Conservation (phyloP, 1,284 basidiomycete genomes). For the Leccinum cinnamomeum region DNA sequence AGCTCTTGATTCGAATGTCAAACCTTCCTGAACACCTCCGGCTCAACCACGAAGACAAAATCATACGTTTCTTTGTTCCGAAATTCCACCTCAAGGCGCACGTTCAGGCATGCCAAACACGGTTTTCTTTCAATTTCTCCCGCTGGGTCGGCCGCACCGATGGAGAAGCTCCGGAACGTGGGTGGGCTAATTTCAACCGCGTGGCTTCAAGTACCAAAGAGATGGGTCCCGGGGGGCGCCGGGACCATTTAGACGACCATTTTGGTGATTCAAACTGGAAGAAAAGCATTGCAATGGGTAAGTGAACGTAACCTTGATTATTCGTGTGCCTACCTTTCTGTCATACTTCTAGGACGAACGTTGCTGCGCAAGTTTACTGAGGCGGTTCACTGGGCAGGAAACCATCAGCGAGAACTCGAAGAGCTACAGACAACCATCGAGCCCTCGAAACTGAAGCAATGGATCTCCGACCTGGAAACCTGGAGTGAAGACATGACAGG, state of each 20-base stretch:
- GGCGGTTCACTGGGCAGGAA: not conserved
- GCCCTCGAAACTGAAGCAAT: not conserved
- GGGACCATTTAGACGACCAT: not conserved
- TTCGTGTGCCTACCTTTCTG: too few relatives aligned
- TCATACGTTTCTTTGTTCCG: not conserved
- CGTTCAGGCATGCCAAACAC: not conserved
- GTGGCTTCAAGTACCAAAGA: not conserved
- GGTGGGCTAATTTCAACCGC: not conserved
- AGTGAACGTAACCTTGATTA: too few relatives aligned
- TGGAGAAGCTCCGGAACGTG: not conserved
- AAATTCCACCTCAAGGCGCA: not conserved
- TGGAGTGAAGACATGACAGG: not conserved
- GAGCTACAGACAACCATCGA: not conserved
- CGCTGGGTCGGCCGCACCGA: not conserved
- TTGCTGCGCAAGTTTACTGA: not conserved
- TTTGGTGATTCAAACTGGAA: not conserved
- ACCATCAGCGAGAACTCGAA: not conserved
- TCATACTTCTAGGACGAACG: not conserved
- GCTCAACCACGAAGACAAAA: not conserved
- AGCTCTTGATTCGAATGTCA: not conserved
- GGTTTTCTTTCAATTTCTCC: not conserved
- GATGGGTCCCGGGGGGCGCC: not conserved
- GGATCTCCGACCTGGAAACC: not conserved
- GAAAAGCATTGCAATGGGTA: not conserved
- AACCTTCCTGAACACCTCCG: not conserved